These are phyloP conservation scores for Saccharomycopsis synnaedendra DNA, from an alignment of 805 yeast genomes.

Conservation along the genomic window DNA sequence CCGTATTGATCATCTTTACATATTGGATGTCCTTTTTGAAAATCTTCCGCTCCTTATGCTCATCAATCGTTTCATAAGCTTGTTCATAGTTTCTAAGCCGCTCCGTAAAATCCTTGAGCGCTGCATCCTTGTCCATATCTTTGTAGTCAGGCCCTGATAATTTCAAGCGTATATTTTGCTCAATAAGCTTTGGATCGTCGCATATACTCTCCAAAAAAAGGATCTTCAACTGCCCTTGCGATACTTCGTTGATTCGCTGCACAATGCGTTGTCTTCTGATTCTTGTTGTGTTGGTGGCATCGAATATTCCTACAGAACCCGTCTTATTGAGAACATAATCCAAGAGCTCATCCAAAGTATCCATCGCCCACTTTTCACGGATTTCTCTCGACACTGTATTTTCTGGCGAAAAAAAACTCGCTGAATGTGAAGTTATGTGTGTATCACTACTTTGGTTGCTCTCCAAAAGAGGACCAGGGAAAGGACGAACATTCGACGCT, in stretches of 20 bases:
- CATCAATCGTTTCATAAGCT: constrained; percentile 87
- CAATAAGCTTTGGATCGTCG: constrained; percentile 66
- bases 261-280: constrained; percentile 45
- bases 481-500: constrained; percentile 32
- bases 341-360: constrained; percentile 72
- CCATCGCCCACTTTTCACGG: constrained; percentile 94
- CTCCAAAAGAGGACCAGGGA: constrained; percentile 2
- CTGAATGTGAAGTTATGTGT: constrained; percentile 41
- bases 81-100: constrained; percentile 74
- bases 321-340: constrained; percentile 71
- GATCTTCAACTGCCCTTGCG: constrained; percentile 54
- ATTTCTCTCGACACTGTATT: constrained; percentile 51
- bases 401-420: constrained; percentile 77
- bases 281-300: constrained; percentile 72
- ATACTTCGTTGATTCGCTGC: constrained; percentile 22
- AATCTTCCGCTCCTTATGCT: constrained; percentile 48
- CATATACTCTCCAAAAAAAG: constrained; percentile 82
- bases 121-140: constrained; percentile 61
- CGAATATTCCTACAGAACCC: constrained; percentile 89
- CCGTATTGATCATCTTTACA: constrained; percentile 92
- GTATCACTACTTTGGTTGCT: background rate
- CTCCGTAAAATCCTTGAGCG: constrained; percentile 71
- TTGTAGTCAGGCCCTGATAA: constrained; percentile 88
- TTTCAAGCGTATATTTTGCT: constrained; percentile 74
- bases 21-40: constrained; percentile 44